Evolutionary conservation across 1,284 basidiomycete genomes (phyloP).

Genomic region (Ceratobasidium sp.): DNA sequence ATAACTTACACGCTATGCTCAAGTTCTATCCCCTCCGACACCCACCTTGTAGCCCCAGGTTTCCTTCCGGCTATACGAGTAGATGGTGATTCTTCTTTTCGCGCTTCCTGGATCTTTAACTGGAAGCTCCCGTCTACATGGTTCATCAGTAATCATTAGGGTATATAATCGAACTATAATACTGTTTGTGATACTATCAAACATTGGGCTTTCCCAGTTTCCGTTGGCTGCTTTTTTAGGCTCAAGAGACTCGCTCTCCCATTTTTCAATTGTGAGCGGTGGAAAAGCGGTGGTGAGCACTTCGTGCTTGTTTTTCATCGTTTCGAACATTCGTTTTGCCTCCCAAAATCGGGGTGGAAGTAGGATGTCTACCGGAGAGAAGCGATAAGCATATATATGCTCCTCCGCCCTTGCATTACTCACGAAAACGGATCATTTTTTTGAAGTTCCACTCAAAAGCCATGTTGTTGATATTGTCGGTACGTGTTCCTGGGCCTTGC

Average conservation of each 20-base stretch:
- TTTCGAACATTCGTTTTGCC: neutral
- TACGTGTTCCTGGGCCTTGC: neutral
- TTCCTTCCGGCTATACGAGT: neutral
- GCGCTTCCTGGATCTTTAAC: neutral
- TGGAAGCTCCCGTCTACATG: too few species aligned
- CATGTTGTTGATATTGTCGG: conserved; percentile 4
- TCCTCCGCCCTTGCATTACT: neutral
- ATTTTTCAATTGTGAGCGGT: neutral
- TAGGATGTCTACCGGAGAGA: neutral
- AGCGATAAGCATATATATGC: neutral
- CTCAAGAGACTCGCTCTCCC: neutral
- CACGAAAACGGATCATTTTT: neutral
- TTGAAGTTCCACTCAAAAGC: neutral
- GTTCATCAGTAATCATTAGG: too few species aligned
- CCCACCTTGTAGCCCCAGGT: neutral
- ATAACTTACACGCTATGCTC: neutral
- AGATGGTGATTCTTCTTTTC: neutral
- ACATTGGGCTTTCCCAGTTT: too few species aligned
- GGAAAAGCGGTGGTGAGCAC: neutral
- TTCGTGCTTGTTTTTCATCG: neutral
- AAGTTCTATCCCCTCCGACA: conserved; percentile 7
- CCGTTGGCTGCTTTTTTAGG: too few species aligned
- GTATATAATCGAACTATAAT: too few species aligned
- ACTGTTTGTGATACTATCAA: too few species aligned
- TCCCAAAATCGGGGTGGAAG: neutral